Percentiles rank a stretch among this genome's conserved stretches.
Conservation (phyloP, 2,329 filamentous ascomycete genomes). For the Colletotrichum incanum region DNA sequence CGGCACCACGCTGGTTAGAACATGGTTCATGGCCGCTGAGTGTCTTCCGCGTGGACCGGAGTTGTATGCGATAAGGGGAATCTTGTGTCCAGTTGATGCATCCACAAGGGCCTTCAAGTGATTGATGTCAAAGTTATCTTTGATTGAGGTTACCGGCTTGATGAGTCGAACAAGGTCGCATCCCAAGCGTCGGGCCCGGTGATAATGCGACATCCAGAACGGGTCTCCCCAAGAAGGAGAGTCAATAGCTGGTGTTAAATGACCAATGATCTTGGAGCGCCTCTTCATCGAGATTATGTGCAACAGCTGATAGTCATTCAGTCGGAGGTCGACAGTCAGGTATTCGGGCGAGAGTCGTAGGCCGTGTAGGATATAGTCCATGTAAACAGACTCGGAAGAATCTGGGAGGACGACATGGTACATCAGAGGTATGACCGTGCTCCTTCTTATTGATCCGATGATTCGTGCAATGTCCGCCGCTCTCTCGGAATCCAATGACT, state of each 20-base stretch:
- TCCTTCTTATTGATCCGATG: slow-evolving; percentile 73
- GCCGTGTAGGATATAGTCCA: slow-evolving; percentile 72
- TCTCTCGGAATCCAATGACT: slow-evolving; percentile 50
- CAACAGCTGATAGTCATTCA: slow-evolving; percentile 66
- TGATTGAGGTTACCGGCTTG: slow-evolving; percentile 68
- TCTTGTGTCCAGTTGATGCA: slow-evolving; percentile 56
- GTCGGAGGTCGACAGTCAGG: slow-evolving; percentile 72
- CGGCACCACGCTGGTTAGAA: slow-evolving; percentile 74
- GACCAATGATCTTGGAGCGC: slow-evolving; percentile 74
- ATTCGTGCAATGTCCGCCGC: slow-evolving; percentile 70
- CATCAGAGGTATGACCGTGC: slow-evolving; percentile 73
- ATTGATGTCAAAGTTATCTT: slow-evolving; percentile 75
- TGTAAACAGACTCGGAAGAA: slow-evolving; percentile 58
- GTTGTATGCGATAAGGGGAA: slow-evolving; percentile 76
- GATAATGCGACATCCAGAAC: slow-evolving; percentile 71
- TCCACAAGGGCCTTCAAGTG: slow-evolving; percentile 67
- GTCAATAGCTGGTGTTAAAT: slow-evolving; percentile 61
- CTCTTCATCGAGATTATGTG: slow-evolving; percentile 67
- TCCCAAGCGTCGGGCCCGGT: slow-evolving; percentile 69
- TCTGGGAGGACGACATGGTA: slow-evolving; percentile 64
- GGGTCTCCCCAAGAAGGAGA: slow-evolving; percentile 70
- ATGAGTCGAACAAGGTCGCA: slow-evolving; percentile 76
- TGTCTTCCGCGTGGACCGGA: slow-evolving; percentile 74
- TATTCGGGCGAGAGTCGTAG: slow-evolving; percentile 76
- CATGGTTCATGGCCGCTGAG: slow-evolving; percentile 77